These are phyloP conservation scores for Dendrothele bispora DNA, from an alignment of 768 basidiomycete genomes.

Conservation along the genomic window DNA sequence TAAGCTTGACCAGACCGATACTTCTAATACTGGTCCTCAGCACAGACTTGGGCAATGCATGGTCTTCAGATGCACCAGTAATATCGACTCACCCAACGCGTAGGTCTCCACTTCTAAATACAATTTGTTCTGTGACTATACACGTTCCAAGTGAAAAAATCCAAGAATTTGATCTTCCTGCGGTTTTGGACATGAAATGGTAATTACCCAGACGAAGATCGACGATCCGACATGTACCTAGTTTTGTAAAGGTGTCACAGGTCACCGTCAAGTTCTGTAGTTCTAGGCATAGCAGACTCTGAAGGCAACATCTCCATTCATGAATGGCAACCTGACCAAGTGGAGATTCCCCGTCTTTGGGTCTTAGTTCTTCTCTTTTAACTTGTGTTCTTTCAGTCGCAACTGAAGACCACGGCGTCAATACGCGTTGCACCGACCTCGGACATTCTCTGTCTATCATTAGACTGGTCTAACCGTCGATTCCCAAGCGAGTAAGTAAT, in stretches of 20 bases:
- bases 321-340: slow-evolving; percentile 51
- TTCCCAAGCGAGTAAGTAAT: slow-evolving; percentile 42
- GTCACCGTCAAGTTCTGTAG: slow-evolving; percentile 35
- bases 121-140: background rate
- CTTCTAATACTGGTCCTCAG: slow-evolving; percentile 23
- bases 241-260: slow-evolving; percentile 57
- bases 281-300: slow-evolving; percentile 80
- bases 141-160: slow-evolving; percentile 47
- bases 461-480: slow-evolving; percentile 89
- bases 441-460: slow-evolving; percentile 77
- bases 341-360: slow-evolving; percentile 29
- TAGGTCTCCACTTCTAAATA: background rate
- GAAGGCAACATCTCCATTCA: slow-evolving; percentile 76
- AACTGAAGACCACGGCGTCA: slow-evolving; percentile 36
- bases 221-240: background rate
- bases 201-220: slow-evolving; percentile 25
- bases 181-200: slow-evolving; percentile 96
- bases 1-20: slow-evolving; percentile 49
- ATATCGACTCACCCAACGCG: background rate
- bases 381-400: slow-evolving; percentile 30
- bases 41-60: slow-evolving; percentile 71
- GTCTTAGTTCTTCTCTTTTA: no score
- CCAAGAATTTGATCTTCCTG: slow-evolving; percentile 73
- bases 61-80: slow-evolving; percentile 41
- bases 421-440: slow-evolving; percentile 49